Percentiles rank a stretch among this genome's conserved stretches.
Evolutionary conservation across 768 basidiomycete species (phyloP).

Genomic region (Lentinus tigrinus): DNA sequence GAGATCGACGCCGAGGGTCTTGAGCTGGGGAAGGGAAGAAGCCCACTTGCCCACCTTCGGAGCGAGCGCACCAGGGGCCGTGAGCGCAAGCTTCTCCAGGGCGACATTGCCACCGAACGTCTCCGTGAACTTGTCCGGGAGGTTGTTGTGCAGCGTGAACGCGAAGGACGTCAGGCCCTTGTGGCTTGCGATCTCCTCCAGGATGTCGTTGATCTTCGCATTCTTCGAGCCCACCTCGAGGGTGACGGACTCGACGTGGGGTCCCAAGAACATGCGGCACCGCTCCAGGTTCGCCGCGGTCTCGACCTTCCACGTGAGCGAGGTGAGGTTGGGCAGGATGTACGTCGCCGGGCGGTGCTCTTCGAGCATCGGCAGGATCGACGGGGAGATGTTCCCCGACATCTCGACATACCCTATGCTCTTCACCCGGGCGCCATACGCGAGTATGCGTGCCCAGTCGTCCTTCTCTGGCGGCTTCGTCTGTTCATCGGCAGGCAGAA

Average conservation of each 20-base stretch:
- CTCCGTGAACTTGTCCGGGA: conserved; percentile 72
- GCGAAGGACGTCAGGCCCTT: conserved; percentile 67
- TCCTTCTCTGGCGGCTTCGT: conserved; percentile 58
- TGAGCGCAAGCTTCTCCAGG: conserved; percentile 61
- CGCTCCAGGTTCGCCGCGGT: conserved; percentile 64
- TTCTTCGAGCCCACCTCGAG: conserved; percentile 62
- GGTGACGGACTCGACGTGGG: conserved; percentile 57
- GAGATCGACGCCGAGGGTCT: conserved; percentile 67
- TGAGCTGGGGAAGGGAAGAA: conserved; percentile 61
- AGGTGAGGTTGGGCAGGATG: conserved; percentile 67
- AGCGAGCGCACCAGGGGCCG: conserved; percentile 73
- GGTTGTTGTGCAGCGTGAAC: conserved; percentile 63
- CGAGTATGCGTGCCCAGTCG: conserved; percentile 68
- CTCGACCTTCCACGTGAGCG: conserved; percentile 72
- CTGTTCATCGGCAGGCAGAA: conserved; percentile 31
- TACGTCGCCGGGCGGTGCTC: conserved; percentile 60
- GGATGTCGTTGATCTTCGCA: conserved; percentile 58
- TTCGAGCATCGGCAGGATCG: conserved; percentile 66
- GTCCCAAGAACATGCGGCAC: conserved; percentile 61
- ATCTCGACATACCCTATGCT: conserved; percentile 70
- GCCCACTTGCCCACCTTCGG: conserved; percentile 74
- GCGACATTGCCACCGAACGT: conserved; percentile 56
- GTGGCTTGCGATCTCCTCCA: conserved; percentile 61
- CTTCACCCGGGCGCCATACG: conserved; percentile 66
- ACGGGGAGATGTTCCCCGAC: conserved; percentile 58